Evolutionary conservation across 331 rosid genomes (phyloP).

Genomic region (Arachis monticola): DNA sequence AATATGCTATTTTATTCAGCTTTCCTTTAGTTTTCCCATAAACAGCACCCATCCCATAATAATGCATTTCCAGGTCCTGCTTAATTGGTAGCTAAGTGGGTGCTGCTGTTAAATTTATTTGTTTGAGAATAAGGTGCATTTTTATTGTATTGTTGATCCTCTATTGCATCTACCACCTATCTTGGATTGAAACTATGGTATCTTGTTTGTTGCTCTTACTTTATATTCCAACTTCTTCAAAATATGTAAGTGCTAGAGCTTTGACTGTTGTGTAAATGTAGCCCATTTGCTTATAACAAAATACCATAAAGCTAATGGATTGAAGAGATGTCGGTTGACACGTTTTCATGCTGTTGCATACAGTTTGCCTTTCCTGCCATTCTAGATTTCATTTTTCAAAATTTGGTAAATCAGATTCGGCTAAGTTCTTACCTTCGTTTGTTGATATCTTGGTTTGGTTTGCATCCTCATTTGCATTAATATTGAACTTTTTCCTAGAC

Average conservation of each 20-base stretch:
- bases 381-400: constrained; percentile 33
- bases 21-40: constrained; percentile 18
- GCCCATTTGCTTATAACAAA: constrained; percentile 22
- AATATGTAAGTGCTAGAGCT: constrained; percentile 4
- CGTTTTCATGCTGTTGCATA: constrained; percentile 12
- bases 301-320: background rate
- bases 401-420: constrained; percentile 42
- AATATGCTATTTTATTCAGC: constrained; percentile 1
- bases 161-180: constrained; percentile 18
- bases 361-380: constrained; percentile 28
- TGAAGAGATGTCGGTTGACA: constrained; percentile 30
- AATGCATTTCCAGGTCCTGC: constrained; percentile 8
- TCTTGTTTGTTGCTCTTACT: constrained; percentile 11
- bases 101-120: background rate
- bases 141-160: constrained; percentile 11
- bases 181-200: constrained; percentile 26
- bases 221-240: constrained; percentile 26
- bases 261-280: constrained; percentile 18
- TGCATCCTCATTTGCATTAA: constrained; percentile 57
- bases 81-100: background rate
- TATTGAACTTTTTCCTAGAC: constrained; percentile 77
- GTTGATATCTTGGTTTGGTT: constrained; percentile 45
- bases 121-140: constrained; percentile 17
- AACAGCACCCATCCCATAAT: background rate
- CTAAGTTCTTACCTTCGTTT: constrained; percentile 46